These are phyloP conservation scores for Tricholomella constricta DNA, from an alignment of 768 basidiomycete genomes.

Conservation along the genomic window DNA sequence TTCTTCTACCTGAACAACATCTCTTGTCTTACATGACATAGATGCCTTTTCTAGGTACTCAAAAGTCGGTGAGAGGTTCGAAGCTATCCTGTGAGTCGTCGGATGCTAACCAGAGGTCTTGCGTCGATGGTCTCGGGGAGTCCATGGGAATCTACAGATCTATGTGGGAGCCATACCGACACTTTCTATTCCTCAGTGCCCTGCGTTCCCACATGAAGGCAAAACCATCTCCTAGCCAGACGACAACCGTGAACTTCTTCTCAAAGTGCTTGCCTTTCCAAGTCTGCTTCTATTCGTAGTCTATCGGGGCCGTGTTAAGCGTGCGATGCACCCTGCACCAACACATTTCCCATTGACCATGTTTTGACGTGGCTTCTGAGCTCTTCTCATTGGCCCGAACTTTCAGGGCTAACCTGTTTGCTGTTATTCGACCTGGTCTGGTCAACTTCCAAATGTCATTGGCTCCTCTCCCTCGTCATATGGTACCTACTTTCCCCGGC, in stretches of 20 bases:
- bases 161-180: neutral
- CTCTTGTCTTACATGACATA: too few relatives aligned
- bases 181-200: neutral
- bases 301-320: neutral
- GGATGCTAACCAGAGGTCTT: neutral
- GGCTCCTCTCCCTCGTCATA: neutral
- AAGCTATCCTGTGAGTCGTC: neutral
- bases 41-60: neutral
- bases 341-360: neutral
- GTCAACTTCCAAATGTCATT: neutral
- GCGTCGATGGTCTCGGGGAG: neutral
- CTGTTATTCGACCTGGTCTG: neutral
- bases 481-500: neutral
- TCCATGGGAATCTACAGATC: neutral
- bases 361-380: neutral
- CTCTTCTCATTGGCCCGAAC: too few relatives aligned
- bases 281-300: neutral
- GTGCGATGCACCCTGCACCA: neutral
- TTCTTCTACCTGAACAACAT: too few relatives aligned
- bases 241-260: neutral
- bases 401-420: too few relatives aligned
- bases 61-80: neutral
- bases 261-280: neutral
- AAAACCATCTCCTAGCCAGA: neutral
- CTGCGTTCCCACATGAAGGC: neutral